Base-by-base conservation (phyloP, 2,329 filamentous ascomycete genomes). In the Coniochaeta prunicola region DNA sequence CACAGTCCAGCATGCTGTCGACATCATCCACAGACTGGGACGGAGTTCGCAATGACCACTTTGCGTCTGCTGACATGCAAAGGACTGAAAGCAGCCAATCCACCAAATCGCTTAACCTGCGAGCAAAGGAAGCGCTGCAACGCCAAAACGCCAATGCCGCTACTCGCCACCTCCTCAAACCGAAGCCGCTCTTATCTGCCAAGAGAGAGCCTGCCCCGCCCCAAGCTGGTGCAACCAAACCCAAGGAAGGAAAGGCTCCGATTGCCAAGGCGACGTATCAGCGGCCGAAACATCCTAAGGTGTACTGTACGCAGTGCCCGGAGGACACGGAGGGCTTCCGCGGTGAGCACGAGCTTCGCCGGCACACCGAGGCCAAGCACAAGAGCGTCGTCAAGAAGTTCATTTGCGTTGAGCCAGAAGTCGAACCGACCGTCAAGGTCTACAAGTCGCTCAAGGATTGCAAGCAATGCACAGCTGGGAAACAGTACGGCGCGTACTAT, bases 401-500 rank as follows among this genome's bases (percentile, higher is more conserved):
- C 66, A 73, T 85, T 28, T 87, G 84, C 65, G 74, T 81, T 33
- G 81, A 86, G 62, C 83, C 85, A 1, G 66, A 69, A 12, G 64
- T 67, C 0, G 68, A 67, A 77, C 2, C 73, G 60, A 64, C 73
- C 75, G 82, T 71, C 66, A 79, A 65, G 70, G 84, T 75, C 72
- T 80, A 81, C 74, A 82, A 73, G 57, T 87, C 92, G 42, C 81
- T 97, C 34, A 77, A 79, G 56, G 88, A 89, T 64, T 97, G 92
- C 82, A 96, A 96, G 73, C 84, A 89, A 54, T 97, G 93, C 72
- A 82, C 80, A 55, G 81, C 81, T 50, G 76, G 81, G 58, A 97
- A 96, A 77, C 82, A 84, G 60, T 97, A 97, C 66, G 89, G 89
- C 3, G 90, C 90, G 17, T 94, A 97, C 75, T 97, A 97, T 75